Conservation (phyloP, 805 yeast species). For the Candida maltosa region DNA sequence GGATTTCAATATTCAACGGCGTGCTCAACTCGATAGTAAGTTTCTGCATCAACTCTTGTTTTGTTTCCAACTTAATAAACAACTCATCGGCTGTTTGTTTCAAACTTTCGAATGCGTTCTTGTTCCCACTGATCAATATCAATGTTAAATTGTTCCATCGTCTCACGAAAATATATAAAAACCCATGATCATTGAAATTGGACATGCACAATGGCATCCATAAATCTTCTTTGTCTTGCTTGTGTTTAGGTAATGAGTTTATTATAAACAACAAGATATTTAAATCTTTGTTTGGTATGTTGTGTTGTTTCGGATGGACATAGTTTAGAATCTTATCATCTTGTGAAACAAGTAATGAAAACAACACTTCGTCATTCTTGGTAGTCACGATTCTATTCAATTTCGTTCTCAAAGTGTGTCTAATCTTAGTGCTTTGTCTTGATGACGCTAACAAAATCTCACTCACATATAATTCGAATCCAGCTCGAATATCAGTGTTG, state of each 20-base stretch:
- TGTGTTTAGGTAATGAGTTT: constrained; percentile 39
- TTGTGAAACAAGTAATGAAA: constrained; percentile 70
- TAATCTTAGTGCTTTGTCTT: constrained; percentile 41
- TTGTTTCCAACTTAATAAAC: constrained; percentile 24
- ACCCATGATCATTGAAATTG: constrained; percentile 84
- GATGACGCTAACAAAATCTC: constrained; percentile 24
- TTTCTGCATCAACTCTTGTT: constrained; percentile 18
- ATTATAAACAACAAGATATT: constrained; percentile 72
- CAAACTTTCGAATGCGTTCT: constrained; percentile 75
- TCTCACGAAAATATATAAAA: constrained; percentile 75
- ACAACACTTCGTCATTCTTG: constrained; percentile 53
- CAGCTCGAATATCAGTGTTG: constrained; percentile 6
- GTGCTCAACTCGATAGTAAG: constrained; percentile 14
- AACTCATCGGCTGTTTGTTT: constrained; percentile 57
- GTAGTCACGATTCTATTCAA: constrained; percentile 43
- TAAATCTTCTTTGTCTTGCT: constrained; percentile 54
- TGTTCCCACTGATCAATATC: constrained; percentile 62
- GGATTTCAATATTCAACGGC: constrained; percentile 19
- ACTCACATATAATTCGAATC: constrained; percentile 25
- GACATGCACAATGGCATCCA: constrained; percentile 96
- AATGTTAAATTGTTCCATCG: constrained; percentile 27
- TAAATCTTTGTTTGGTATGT: constrained; percentile 77
- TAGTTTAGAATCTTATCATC: constrained; percentile 65
- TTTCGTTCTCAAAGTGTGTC: constrained; percentile 53
- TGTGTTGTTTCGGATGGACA: constrained; percentile 73